Conservation (phyloP, 2,329 filamentous ascomycete genomes). For the Chalara sp. region DNA sequence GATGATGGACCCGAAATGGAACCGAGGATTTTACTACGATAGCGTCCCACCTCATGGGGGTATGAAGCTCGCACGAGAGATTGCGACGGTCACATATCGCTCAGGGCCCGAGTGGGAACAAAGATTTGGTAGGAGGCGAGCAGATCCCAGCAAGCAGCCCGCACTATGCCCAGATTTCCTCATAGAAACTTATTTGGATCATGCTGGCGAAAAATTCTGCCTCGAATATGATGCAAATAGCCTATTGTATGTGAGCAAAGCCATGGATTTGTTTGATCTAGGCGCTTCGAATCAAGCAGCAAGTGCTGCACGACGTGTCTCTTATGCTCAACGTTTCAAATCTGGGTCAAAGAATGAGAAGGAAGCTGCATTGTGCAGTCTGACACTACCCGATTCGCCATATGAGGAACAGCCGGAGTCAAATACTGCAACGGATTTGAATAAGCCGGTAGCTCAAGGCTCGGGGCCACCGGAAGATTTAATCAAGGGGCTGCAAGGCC, state of each 20-base stretch:
- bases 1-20: constrained; percentile 99
- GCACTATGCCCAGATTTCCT: constrained; percentile 96
- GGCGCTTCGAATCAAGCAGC: constrained; percentile 63
- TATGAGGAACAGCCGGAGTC: constrained; percentile 73
- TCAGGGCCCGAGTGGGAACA: constrained; percentile 97
- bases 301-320: constrained; percentile 53
- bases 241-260: constrained; percentile 92
- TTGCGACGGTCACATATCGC: constrained; percentile 94
- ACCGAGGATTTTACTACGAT: constrained; percentile 88
- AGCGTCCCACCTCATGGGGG: constrained; percentile 84
- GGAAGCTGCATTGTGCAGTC: constrained; percentile 52
- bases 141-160: constrained; percentile 78
- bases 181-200: constrained; percentile 96
- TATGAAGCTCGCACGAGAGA: constrained; percentile 97
- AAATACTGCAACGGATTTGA: constrained; percentile 31
- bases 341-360: constrained; percentile 28
- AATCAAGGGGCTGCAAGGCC: constrained; percentile 61
- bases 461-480: constrained; percentile 69
- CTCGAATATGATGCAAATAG: constrained; percentile 95
- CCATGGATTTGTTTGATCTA: constrained; percentile 97
- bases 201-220: constrained; percentile 97
- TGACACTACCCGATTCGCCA: constrained; percentile 75
- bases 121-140: constrained; percentile 80
- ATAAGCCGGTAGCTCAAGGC: constrained; percentile 28
- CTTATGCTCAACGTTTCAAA: constrained; percentile 51